Conservation (phyloP, 1,284 basidiomycete genomes). For the Cutaneotrichosporon mucoides region DNA sequence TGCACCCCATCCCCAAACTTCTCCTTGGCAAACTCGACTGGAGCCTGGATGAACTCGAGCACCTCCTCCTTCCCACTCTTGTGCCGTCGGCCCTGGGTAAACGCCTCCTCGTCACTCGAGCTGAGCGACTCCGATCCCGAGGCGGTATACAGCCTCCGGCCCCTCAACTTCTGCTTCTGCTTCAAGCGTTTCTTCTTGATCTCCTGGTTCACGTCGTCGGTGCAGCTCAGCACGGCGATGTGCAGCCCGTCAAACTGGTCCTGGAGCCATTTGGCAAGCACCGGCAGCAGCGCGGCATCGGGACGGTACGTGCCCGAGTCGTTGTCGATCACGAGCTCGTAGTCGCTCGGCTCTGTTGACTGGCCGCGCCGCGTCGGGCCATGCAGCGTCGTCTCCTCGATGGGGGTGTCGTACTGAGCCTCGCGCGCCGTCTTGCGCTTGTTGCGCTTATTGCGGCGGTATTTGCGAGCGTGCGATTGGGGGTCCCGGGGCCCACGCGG, state of each 20-base stretch:
- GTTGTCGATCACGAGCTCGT: conserved; percentile 57
- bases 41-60: conserved; percentile 3
- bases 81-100: neutral
- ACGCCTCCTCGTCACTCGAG: conserved; percentile 4
- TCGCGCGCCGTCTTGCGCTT: neutral
- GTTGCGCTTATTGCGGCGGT: neutral
- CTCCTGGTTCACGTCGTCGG: conserved; percentile 54
- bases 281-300: conserved; percentile 48
- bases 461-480: neutral
- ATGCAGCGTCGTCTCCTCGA: conserved; percentile 9
- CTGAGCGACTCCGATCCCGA: neutral
- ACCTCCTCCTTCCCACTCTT: conserved; percentile 4
- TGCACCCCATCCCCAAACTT: neutral
- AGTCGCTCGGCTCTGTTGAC: conserved; percentile 38
- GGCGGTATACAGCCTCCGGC: neutral
- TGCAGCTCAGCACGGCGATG: conserved; percentile 57
- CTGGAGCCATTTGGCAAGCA: conserved; percentile 51
- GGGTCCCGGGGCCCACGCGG: conserved; percentile 4
- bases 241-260: conserved; percentile 65
- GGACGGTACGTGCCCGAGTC: conserved; percentile 56
- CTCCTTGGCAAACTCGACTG: neutral
- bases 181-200: conserved; percentile 38
- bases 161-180: conserved; percentile 1
- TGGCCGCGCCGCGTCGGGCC: neutral
- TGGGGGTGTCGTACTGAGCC: conserved; percentile 9